Conservation (phyloP, 2,329 filamentous ascomycete genomes). For the Pseudopithomyces chartarum region DNA sequence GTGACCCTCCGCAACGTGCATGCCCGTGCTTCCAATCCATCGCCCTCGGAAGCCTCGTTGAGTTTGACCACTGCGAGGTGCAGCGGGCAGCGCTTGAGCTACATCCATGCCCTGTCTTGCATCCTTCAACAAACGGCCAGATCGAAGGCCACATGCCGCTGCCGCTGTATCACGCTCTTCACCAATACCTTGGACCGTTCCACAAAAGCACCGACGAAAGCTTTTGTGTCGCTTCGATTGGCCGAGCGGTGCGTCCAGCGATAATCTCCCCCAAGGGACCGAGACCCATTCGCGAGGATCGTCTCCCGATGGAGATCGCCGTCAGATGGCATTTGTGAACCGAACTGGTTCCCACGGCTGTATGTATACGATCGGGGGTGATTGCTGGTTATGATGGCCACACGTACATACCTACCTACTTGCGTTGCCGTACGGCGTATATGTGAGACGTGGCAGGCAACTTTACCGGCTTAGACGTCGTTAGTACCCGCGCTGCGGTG, state of each 20-base stretch:
- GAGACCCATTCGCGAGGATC: conserved; percentile 5
- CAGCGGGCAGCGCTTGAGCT: neutral
- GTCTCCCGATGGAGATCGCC: conserved; percentile 5
- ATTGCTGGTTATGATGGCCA: neutral
- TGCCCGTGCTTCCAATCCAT: neutral
- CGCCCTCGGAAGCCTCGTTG: neutral
- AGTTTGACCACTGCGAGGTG: neutral
- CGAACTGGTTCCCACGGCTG: neutral
- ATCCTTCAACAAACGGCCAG: neutral
- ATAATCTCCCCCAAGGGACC: neutral
- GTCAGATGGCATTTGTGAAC: neutral
- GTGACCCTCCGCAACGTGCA: neutral
- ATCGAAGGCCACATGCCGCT: neutral
- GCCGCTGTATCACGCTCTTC: neutral
- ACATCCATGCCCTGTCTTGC: neutral
- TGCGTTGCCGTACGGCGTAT: too few relatives aligned
- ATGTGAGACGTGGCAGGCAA: neutral
- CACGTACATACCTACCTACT: too few relatives aligned
- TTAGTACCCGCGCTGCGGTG: neutral
- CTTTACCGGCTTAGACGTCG: neutral
- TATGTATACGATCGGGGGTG: neutral
- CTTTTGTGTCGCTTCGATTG: neutral
- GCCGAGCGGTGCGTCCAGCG: neutral
- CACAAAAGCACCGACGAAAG: neutral
- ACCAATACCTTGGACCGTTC: neutral